A percentile compares a stretch with the other conserved stretches of the same genome.
Conservation (phyloP, 306 rosid genomes). For the Delonix regia region DNA sequence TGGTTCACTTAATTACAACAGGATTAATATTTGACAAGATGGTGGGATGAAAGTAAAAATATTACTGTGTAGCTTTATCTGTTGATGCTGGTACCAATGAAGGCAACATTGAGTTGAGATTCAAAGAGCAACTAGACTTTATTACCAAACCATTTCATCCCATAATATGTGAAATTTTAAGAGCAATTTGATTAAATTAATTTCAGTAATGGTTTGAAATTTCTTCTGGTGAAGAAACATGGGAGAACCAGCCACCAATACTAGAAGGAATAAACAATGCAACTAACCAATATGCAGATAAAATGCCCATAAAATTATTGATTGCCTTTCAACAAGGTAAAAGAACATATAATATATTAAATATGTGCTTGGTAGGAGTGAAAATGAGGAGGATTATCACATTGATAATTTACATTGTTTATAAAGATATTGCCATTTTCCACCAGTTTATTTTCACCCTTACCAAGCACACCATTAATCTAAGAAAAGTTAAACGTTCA, state of each 20-base stretch:
- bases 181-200: conserved; percentile 21
- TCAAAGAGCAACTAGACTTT: background rate
- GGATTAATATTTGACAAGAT: background rate
- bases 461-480: background rate
- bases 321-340: conserved; percentile 27
- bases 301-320: background rate
- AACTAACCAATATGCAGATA: background rate
- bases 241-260: conserved; percentile 10
- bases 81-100: background rate
- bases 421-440: background rate
- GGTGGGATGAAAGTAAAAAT: background rate
- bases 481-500: conserved; percentile 36
- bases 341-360: background rate
- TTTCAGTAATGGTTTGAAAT: background rate
- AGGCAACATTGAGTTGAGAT: background rate
- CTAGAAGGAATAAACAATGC: conserved; percentile 5
- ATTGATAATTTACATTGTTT: background rate
- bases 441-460: background rate
- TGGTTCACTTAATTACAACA: background rate
- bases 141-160: background rate
- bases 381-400: background rate
- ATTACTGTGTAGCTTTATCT: background rate
- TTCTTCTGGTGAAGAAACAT: background rate
- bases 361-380: background rate
- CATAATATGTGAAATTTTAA: background rate